Conservation (phyloP, 1,139 yeast genomes). For the Suhomyces yuchorum region DNA sequence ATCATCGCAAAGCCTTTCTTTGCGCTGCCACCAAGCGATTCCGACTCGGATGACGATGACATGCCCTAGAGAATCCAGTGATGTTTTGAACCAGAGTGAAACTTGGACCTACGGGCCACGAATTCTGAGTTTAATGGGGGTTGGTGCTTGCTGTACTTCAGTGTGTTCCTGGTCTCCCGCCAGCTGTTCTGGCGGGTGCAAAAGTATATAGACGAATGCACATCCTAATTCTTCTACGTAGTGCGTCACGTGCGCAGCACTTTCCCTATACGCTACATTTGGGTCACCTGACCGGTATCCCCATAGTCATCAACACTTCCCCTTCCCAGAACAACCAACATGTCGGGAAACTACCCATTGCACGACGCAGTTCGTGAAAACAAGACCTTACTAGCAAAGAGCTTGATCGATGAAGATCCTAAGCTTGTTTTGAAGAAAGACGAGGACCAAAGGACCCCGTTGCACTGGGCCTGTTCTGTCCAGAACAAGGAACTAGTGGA, state of each 20-base stretch:
- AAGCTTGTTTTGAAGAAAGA: conserved; percentile 51
- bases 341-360: conserved; percentile 29
- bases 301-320: background rate
- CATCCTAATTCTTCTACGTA: background rate
- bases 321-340: background rate
- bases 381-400: conserved; percentile 50
- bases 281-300: background rate
- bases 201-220: background rate
- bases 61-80: background rate
- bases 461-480: conserved; percentile 87
- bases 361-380: conserved; percentile 66
- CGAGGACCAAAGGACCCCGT: conserved; percentile 75
- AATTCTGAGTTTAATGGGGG: background rate
- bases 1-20: conserved; percentile 46
- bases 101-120: background rate
- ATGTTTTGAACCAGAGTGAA: background rate
- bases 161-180: background rate
- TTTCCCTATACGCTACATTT: background rate
- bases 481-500: conserved; percentile 58
- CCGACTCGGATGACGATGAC: conserved; percentile 28
- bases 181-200: background rate
- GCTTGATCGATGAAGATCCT: conserved; percentile 52
- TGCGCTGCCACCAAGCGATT: conserved; percentile 43
- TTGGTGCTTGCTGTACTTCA: background rate
- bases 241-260: background rate